Evolutionary conservation across 1,284 basidiomycete species (phyloP), one percentile per base, ranked within the genome.

Genomic region (Butyriboletus regius): DNA sequence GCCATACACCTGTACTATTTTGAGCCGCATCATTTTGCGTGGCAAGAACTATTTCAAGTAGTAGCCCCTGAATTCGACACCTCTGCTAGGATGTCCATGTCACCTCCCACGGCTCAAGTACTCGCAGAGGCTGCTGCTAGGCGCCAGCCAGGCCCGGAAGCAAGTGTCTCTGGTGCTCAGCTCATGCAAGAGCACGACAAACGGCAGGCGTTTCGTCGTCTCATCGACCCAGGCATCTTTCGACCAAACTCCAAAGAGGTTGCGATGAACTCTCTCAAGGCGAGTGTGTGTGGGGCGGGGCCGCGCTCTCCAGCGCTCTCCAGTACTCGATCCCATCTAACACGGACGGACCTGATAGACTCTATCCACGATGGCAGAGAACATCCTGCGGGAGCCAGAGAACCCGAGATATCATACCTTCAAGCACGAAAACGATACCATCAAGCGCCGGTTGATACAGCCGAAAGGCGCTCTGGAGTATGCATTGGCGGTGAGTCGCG

Each of bases 391-490:
- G 50, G 78, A 88, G 51, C 85, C 85, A 5, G 74, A 79, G 7
- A 85, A 89, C 55, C 70, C 72, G 14, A 88, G 83, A 66, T 90
- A 74, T 57, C 77, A 76, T 51, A 72, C 74, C 56, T 86, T 90
- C 74, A 89, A 88, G 67, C 72, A 78, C 5, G 88, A 85, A 17
- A 90, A 90, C 57, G 62, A 62, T 36, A 71, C 72, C n/a, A 84
- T 88, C 68, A 82, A 83, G 67, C 69, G 74, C 15, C 67, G 77
- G 46, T 62, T 87, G 28, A 67, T 78, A n/a, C 67, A 75, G 29
- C 76, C 78, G 1, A 86, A 82, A 61, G 87, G 88, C 2, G 75
- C 84, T 0, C 67, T 90, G 36, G 87, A 90, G 63, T 89, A 85
- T 69, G 85, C 83, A 4, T 73, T 86, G 40, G 84, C 77, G 61